Evolutionary conservation across 2,329 filamentous ascomycete genomes (phyloP), one percentile per base, ranked within the genome.

Genomic region (Chaetomiaceae sp.): DNA sequence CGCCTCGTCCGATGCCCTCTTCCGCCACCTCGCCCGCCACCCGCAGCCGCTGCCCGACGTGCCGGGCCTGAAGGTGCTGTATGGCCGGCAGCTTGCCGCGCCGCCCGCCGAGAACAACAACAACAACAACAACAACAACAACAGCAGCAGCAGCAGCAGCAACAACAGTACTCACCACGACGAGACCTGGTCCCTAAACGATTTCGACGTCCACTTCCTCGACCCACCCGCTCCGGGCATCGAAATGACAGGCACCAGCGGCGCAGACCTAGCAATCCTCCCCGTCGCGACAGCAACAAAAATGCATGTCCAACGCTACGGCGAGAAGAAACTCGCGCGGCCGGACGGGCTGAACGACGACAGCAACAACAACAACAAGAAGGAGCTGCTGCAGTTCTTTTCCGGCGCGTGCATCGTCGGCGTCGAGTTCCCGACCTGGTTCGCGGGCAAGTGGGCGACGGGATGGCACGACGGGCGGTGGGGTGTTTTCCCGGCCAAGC

Each of bases 391-490:
- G 12, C 60, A 63, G 47, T 65, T 66, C 42, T 61, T 63, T 4
- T 63, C 69, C 3, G 78, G 77, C 0, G 72, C 75, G 0, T 69
- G 65, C 39, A 68, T 82, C 25, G 69, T 73, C 2, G 77, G 77
- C 0, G 65, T 81, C 21, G 69, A 73, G 35, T 82, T 78, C 62
- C 77, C 76, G 0, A 60, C 64, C 3, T 70, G 70, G 57, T 79
- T 79, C 54, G 63, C 70, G 12, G 78, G 78, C 27, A 75, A 79
- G 56, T 82, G 78, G 78, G 71, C 69, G 9, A 69, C 78, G 35
- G 78, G 74, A 3, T 82, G 77, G 74, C 74, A 78, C 46, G 77
- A 54, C 38, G 39, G 41, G 0, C 60, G 69, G 1, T 68, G 70
- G 23, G 77, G 72, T 0, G 72, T 72, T 0, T 70, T 78, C 40